phyloP scores from a whole-genome alignment of 352 stramenopile genomes.

The Chrysophaeum taylorii region DNA sequence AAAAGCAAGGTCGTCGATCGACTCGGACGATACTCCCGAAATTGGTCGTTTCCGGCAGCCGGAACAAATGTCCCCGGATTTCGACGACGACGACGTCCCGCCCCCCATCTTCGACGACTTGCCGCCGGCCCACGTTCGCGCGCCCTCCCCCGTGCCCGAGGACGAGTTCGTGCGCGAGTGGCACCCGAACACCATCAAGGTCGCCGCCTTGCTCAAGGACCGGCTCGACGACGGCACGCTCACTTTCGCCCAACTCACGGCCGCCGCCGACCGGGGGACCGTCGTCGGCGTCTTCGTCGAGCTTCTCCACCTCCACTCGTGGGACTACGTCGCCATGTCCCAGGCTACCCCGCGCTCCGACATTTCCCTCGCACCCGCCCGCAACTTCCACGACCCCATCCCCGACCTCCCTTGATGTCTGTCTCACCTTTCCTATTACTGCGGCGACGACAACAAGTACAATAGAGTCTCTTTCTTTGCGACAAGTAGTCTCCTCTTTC shows the following conservation, averaged over 20 bases:
- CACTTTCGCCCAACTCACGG: not conserved
- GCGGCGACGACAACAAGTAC: no score
- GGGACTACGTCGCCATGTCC: conserved; percentile 88
- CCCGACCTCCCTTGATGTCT: not conserved
- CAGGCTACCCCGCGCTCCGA: conserved; percentile 82
- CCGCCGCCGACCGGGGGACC: conserved; percentile 34
- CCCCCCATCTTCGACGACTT: not conserved
- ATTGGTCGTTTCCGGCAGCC: no score
- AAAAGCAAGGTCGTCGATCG: no score
- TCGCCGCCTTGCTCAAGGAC: conserved; percentile 47
- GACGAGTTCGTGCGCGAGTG: conserved; percentile 65
- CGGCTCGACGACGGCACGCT: conserved; percentile 30
- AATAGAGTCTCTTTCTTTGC: no score
- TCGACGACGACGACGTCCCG: not conserved
- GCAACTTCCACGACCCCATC: conserved; percentile 17
- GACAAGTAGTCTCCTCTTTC: no score
- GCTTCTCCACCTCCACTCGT: conserved; percentile 88
- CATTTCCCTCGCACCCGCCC: conserved; percentile 59
- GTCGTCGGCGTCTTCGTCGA: conserved; percentile 89
- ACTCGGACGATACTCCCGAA: no score
- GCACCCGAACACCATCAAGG: conserved; percentile 92
- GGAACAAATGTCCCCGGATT: not conserved
- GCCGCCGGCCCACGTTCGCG: not conserved
- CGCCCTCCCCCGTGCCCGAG: not conserved
- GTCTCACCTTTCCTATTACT: not conserved